These are phyloP conservation scores for Fusarium sulawesiense DNA, from an alignment of 2,329 filamentous ascomycete species.

Conservation along the genomic window DNA sequence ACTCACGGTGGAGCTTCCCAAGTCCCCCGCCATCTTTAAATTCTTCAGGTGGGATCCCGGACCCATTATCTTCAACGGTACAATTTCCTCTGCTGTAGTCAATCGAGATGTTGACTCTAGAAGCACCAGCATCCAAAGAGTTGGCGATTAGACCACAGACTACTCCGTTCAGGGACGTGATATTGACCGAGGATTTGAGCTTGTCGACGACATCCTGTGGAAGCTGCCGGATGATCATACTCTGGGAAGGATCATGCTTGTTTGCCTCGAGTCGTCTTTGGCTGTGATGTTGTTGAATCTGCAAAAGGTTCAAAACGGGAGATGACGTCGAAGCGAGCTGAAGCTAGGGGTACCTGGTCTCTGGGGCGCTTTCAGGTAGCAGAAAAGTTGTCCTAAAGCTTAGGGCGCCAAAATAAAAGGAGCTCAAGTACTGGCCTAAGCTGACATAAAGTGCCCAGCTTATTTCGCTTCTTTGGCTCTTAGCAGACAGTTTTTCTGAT, in stretches of 20 bases:
- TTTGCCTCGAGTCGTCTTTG: neutral
- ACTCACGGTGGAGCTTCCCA: slow-evolving; percentile 77
- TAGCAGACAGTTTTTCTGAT: neutral
- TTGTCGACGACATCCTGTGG: slow-evolving; percentile 78
- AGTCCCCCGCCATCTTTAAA: slow-evolving; percentile 78
- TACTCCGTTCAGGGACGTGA: slow-evolving; percentile 79
- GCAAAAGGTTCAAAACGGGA: slow-evolving; percentile 2
- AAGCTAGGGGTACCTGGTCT: slow-evolving; percentile 24
- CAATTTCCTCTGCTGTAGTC: slow-evolving; percentile 83
- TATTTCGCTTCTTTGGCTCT: neutral
- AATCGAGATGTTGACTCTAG: slow-evolving; percentile 74
- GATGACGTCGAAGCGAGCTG: slow-evolving; percentile 38
- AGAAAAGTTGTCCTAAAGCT: neutral
- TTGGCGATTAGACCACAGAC: slow-evolving; percentile 82
- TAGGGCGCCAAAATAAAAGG: neutral
- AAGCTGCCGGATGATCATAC: slow-evolving; percentile 75
- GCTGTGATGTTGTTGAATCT: slow-evolving; percentile 20
- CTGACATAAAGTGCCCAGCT: neutral
- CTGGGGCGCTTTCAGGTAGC: neutral
- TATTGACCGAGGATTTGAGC: slow-evolving; percentile 85
- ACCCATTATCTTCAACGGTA: slow-evolving; percentile 84
- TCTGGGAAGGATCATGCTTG: slow-evolving; percentile 39
- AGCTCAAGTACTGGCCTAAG: neutral
- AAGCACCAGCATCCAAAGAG: slow-evolving; percentile 81
- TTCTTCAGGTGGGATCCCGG: slow-evolving; percentile 78